These are phyloP conservation scores for Raffaelea ambrosiae DNA, from an alignment of 2,329 filamentous ascomycete genomes.

Conservation along the genomic window DNA sequence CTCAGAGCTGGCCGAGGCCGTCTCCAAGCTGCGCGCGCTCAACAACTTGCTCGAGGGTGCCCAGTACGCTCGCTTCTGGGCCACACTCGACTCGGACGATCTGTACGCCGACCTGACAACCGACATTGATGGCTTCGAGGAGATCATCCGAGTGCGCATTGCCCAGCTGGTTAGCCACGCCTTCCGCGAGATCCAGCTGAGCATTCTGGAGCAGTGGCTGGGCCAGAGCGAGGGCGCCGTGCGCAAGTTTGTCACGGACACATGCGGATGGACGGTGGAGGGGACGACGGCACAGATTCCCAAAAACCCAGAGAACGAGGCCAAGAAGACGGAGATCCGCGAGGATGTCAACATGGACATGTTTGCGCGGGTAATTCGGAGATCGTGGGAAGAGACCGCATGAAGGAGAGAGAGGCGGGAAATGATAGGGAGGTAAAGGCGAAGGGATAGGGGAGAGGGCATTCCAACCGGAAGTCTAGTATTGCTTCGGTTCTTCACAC, in stretches of 20 bases:
- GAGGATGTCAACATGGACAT: conserved; percentile 92
- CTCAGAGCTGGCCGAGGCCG: conserved; percentile 76
- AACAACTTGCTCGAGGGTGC: conserved; percentile 83
- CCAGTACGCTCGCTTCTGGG: conserved; percentile 90
- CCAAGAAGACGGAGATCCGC: conserved; percentile 86
- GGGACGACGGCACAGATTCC: conserved; percentile 59
- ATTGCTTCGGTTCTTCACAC: no score
- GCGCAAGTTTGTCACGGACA: conserved; percentile 72
- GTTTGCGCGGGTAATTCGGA: conserved; percentile 69
- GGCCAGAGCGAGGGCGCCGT: conserved; percentile 59
- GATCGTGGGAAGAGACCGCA: conserved; percentile 77
- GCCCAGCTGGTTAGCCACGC: conserved; percentile 77
- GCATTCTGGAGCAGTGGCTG: conserved; percentile 66
- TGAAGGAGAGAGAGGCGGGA: conserved; percentile 20
- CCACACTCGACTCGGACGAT: conserved; percentile 84
- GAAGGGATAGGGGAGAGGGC: no score
- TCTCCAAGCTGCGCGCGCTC: conserved; percentile 76
- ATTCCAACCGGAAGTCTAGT: no score
- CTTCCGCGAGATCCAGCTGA: conserved; percentile 62
- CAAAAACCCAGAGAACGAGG: conserved; percentile 94
- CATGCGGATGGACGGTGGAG: conserved; percentile 80
- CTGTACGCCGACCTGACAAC: conserved; percentile 92
- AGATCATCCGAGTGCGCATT: conserved; percentile 83
- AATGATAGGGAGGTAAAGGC: neutral
- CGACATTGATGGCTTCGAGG: conserved; percentile 92